Evolutionary conservation across 1,284 basidiomycete genomes (phyloP).

Genomic region (Blastosporella zonata): DNA sequence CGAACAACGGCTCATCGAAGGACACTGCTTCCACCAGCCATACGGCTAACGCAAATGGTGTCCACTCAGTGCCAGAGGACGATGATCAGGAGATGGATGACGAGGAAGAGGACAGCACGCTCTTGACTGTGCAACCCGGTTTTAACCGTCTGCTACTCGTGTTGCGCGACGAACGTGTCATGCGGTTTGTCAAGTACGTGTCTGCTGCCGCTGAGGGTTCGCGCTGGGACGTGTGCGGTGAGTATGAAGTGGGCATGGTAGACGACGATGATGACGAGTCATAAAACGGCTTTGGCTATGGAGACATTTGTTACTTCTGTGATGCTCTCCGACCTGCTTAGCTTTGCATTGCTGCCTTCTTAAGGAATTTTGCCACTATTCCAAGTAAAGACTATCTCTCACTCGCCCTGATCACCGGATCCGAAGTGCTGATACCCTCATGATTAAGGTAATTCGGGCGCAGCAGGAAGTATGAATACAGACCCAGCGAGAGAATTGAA

Average conservation of each 20-base stretch:
- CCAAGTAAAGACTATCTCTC: no score
- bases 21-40: constrained; percentile 10
- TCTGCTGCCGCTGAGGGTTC: constrained; percentile 83
- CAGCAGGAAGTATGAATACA: no score
- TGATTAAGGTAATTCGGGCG: no score
- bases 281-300: background rate
- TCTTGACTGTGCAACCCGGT: constrained; percentile 86
- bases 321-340: background rate
- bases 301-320: background rate
- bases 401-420: no score
- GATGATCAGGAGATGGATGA: constrained; percentile 38
- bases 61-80: constrained; percentile 19
- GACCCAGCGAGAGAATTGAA: no score
- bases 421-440: no score
- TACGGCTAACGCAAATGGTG: constrained; percentile 24
- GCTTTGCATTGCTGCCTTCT: background rate
- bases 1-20: constrained; percentile 21
- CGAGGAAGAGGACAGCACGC: constrained; percentile 81
- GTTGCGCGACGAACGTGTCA: constrained; percentile 88
- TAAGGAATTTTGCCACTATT: no score
- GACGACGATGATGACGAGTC: constrained; percentile 41
- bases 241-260: constrained; percentile 82
- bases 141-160: constrained; percentile 93
- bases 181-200: constrained; percentile 95
- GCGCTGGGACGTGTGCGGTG: constrained; percentile 87